Evolutionary conservation across 2,329 filamentous ascomycete species (phyloP).

Genomic region (Cladophialophora yegresii): DNA sequence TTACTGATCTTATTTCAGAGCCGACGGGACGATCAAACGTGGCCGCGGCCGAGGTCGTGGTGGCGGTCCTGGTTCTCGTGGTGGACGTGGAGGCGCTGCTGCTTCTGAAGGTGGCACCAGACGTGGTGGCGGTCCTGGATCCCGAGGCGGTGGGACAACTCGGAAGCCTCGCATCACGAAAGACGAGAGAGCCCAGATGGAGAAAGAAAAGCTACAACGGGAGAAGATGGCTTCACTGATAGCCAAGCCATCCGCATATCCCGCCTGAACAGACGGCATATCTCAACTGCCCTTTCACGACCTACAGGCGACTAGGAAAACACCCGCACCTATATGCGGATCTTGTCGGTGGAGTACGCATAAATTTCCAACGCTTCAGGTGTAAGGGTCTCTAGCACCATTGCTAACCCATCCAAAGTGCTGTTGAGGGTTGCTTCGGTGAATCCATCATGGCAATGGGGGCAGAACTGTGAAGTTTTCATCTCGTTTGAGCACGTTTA

Average conservation of each 20-base stretch:
- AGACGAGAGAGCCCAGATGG: conserved; percentile 76
- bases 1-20: conserved; percentile 50
- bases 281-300: neutral
- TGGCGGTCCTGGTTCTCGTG: conserved; percentile 51
- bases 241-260: conserved; percentile 36
- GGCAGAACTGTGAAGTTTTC: neutral
- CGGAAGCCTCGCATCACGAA: conserved; percentile 86
- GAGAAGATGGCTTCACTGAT: conserved; percentile 54
- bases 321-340: neutral
- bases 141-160: conserved; percentile 55
- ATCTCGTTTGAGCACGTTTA: neutral
- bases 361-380: neutral
- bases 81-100: conserved; percentile 39
- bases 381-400: neutral
- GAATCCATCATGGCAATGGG: neutral
- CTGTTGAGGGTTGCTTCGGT: neutral
- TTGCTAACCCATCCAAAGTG: neutral
- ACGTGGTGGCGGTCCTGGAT: conserved; percentile 33
- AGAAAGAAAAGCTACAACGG: conserved; percentile 76
- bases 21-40: conserved; percentile 64
- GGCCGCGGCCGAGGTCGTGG: conserved; percentile 59
- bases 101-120: conserved; percentile 31
- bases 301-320: neutral
- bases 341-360: neutral
- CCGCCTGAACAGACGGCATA: conserved; percentile 9